A percentile compares a stretch with the other conserved stretches of the same genome.
Evolutionary conservation across 2,329 filamentous ascomycete genomes (phyloP).

Genomic region (Ophiostoma piceae): DNA sequence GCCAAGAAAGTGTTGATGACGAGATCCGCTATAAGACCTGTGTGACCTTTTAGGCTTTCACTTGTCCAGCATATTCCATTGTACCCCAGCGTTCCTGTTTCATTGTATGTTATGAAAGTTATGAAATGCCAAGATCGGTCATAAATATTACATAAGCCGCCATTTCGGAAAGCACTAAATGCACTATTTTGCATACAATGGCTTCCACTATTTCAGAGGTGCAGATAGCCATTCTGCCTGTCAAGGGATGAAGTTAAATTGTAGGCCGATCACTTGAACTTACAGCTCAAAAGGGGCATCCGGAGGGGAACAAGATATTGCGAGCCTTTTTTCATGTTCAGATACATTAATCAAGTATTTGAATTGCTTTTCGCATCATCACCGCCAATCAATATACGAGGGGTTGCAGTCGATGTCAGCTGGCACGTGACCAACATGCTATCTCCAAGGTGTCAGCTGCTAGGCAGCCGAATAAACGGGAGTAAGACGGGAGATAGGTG

Average conservation of each 20-base stretch:
- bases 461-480: neutral
- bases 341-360: too few species aligned
- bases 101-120: neutral
- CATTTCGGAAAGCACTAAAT: too few species aligned
- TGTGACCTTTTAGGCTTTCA: neutral
- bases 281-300: neutral
- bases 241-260: neutral
- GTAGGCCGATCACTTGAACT: neutral
- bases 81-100: neutral
- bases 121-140: too few species aligned
- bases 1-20: neutral
- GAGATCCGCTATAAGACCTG: neutral
- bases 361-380: too few species aligned
- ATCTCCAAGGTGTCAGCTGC: neutral
- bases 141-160: too few species aligned
- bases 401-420: neutral
- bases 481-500: neutral
- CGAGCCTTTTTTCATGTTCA: too few species aligned
- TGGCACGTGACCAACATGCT: neutral
- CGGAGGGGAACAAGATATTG: too few species aligned
- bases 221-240: neutral
- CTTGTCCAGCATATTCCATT: neutral
- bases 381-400: too few species aligned
- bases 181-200: too few species aligned
- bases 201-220: neutral